A percentile compares a stretch with the other conserved stretches of the same genome.
phyloP scores from a whole-genome alignment of 176 grass and related monocot species.

The Ensete glaucum region DNA sequence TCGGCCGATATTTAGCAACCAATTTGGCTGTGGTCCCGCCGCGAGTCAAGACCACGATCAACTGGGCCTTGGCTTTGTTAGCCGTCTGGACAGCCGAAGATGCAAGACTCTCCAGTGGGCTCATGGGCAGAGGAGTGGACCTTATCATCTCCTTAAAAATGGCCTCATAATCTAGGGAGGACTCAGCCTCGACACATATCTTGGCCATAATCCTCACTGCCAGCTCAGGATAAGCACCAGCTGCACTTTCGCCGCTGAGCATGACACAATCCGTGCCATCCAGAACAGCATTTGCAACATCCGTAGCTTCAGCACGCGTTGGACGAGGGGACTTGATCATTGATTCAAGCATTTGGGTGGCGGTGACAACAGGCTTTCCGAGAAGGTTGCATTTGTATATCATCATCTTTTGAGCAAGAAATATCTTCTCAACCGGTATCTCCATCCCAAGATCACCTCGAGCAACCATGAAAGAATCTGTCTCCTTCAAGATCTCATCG shows the following conservation, averaged over 20 bases:
- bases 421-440: neutral
- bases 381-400: neutral
- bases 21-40: neutral
- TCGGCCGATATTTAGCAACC: neutral
- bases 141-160: constrained; percentile 7
- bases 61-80: neutral
- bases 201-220: constrained; percentile 1
- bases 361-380: neutral
- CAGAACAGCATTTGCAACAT: constrained; percentile 2
- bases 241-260: neutral
- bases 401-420: constrained; percentile 1
- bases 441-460: neutral
- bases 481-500: neutral
- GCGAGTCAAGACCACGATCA: constrained; percentile 2
- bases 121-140: constrained; percentile 1
- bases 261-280: neutral
- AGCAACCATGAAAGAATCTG: constrained; percentile 1
- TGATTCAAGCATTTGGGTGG: constrained; percentile 1
- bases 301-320: neutral
- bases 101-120: constrained; percentile 1
- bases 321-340: neutral
- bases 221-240: neutral
- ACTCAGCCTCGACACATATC: constrained; percentile 1
- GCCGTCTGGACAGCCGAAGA: constrained; percentile 1
- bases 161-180: neutral